Conservation (phyloP, 768 basidiomycete species). For the Amanita pallidorosea region DNA sequence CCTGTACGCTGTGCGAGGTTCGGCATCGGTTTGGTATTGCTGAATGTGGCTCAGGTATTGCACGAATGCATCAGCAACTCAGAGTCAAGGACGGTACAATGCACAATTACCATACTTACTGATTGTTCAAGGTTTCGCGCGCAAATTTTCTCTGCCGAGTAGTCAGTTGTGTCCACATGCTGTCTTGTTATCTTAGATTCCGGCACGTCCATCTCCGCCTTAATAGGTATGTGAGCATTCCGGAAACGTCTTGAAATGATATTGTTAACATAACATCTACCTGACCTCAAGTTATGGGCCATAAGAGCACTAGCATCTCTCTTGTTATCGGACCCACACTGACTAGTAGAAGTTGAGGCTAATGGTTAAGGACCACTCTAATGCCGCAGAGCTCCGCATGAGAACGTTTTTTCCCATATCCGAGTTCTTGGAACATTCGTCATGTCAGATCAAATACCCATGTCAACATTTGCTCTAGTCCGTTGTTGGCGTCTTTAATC, state of each 20-base stretch:
- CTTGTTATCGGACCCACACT: neutral
- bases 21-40: neutral
- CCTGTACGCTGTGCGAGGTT: neutral
- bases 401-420: constrained; percentile 1
- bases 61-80: too few relatives aligned
- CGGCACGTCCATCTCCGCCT: neutral
- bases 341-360: neutral
- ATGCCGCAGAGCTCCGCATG: constrained; percentile 3
- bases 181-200: constrained; percentile 1
- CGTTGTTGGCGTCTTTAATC: constrained; percentile 5
- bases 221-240: neutral
- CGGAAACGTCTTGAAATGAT: too few relatives aligned
- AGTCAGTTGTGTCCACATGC: neutral
- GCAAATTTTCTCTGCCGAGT: neutral
- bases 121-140: neutral
- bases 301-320: neutral
- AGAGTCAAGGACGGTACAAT: neutral
- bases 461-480: constrained; percentile 15
- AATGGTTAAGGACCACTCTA: neutral
- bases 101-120: neutral
- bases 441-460: constrained; percentile 18
- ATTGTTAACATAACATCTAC: neutral
- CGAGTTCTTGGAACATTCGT: neutral
- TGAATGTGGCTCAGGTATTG: neutral
- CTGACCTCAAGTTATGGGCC: neutral